Evolutionary conservation across 2,329 filamentous ascomycete genomes (phyloP).

Genomic region (Apiospora arundinis): DNA sequence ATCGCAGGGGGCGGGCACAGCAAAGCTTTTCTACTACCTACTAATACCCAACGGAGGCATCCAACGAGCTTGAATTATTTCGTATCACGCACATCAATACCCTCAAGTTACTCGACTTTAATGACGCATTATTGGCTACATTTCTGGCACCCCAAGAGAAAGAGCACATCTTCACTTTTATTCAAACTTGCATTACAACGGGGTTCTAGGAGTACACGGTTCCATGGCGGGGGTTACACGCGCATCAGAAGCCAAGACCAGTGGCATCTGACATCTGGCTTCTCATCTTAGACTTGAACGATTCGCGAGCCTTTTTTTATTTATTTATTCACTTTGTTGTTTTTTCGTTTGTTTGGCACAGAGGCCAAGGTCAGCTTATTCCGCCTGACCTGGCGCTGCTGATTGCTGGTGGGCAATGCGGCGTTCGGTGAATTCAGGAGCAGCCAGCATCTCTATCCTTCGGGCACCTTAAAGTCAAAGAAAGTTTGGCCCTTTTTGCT

Average conservation of each 20-base stretch:
- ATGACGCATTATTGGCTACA: constrained; percentile 23
- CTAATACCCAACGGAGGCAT: constrained; percentile 21
- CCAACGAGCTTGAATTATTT: constrained; percentile 10
- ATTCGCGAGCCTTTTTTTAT: not conserved
- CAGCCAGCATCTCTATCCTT: constrained; percentile 12
- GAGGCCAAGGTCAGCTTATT: constrained; percentile 1
- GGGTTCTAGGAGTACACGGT: constrained; percentile 22
- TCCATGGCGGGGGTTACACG: not conserved
- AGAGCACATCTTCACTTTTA: constrained; percentile 1
- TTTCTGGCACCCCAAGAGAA: constrained; percentile 14
- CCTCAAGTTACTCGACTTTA: constrained; percentile 22
- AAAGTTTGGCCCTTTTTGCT: constrained; percentile 2
- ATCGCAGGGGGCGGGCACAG: constrained; percentile 9
- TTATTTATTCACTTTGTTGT: constrained; percentile 1
- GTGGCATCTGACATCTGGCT: not conserved
- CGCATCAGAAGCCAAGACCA: not conserved
- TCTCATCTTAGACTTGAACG: constrained; percentile 7
- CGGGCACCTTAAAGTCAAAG: constrained; percentile 1
- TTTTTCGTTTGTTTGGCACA: constrained; percentile 7
- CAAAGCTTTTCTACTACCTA: constrained; percentile 15
- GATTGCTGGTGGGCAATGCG: constrained; percentile 7
- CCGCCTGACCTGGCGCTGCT: not conserved
- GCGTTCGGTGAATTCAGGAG: constrained; percentile 2
- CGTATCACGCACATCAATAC: constrained; percentile 20
- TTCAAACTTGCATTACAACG: constrained; percentile 20